Base-by-base conservation (phyloP, 1,284 basidiomycete species). In the Somion occarium region DNA sequence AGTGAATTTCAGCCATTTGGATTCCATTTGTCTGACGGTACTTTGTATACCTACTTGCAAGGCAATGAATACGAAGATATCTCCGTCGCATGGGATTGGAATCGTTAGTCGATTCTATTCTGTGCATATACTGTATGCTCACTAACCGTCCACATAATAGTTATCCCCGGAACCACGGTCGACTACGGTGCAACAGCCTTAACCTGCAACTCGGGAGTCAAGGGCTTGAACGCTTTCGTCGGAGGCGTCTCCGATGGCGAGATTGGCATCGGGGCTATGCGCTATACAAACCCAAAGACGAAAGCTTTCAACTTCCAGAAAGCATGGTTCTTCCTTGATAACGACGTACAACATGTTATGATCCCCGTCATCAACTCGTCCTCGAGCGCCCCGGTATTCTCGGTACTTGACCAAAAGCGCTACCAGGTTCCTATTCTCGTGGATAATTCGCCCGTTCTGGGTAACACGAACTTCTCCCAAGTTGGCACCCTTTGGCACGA, bases 31-130 rank as follows among this genome's bases (percentile, higher is more conserved):
- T 73, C 82, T 0, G 83, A 87, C 55, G 85, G 85, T 0, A 74
- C 75, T 0, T 63, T 80, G 4, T 85, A 82, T 64, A 84, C 80
- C 4, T 85, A 87, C 63, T 56, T 82, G 30, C 65, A 71, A 24
- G 85, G 85, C 1, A 69, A 76, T 52, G 85, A 88, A 65, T 88
- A 88, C 62, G 78, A 81, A 61, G 82, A 87, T 59, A 83, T 86
- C 20, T 70, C 75, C 5, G 83, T 78, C 1, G 72, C 78, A 1
- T 86, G 83, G 84, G 83, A 88, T 61, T 88, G 84, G 84, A 78
- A 85, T 58, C 68, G 85, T 65, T 43, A 49, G 63, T n/a, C 11
- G 12, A 13, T 39, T 15, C 20, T 15, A 25, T 3, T 30, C 7
- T 37, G 26, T 38, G 5, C 38, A 20, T 23, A 19, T 49, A 26